A percentile compares a stretch with the other conserved stretches of the same genome.
Conservation (phyloP, 2,329 filamentous ascomycete species). For the Clarireedia hainanense region DNA sequence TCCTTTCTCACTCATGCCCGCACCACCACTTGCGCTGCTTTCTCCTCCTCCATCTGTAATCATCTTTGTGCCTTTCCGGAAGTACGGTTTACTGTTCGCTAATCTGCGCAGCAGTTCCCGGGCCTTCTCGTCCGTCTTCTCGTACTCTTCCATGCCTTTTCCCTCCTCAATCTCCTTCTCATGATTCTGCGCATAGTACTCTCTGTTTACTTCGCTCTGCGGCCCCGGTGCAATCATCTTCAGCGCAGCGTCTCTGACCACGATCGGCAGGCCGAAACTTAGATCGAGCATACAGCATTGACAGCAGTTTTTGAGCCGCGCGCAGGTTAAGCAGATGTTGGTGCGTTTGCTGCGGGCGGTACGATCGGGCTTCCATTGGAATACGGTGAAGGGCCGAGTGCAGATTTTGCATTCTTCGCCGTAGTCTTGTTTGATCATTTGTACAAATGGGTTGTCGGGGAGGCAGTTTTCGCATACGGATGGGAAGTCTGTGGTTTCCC, state of each 20-base stretch:
- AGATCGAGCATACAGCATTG: slow-evolving; percentile 98
- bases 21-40: slow-evolving; percentile 11
- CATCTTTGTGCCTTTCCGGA: slow-evolving; percentile 75
- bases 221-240: slow-evolving; percentile 97
- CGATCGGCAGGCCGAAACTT: slow-evolving; percentile 89
- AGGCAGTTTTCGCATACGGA: slow-evolving; percentile 88
- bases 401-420: slow-evolving; percentile 65
- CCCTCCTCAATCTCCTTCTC: slow-evolving; percentile 94
- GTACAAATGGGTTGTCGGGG: slow-evolving; percentile 93
- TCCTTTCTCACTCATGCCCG: slow-evolving; percentile 34
- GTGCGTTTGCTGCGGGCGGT: slow-evolving; percentile 88
- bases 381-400: slow-evolving; percentile 91
- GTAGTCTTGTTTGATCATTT: slow-evolving; percentile 97
- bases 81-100: slow-evolving; percentile 91
- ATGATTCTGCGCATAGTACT: slow-evolving; percentile 97
- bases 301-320: slow-evolving; percentile 95
- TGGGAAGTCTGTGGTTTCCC: slow-evolving; percentile 89
- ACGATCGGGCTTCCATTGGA: slow-evolving; percentile 89
- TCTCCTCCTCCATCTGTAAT: slow-evolving; percentile 29
- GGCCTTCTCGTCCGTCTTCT: slow-evolving; percentile 95
- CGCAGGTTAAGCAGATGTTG: slow-evolving; percentile 93
- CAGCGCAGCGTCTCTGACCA: slow-evolving; percentile 87
- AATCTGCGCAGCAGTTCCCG: slow-evolving; percentile 76
- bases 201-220: slow-evolving; percentile 84
- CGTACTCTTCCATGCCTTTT: slow-evolving; percentile 79